Base-by-base conservation (phyloP, 345 rosid genomes). In the Lepidium didymum region DNA sequence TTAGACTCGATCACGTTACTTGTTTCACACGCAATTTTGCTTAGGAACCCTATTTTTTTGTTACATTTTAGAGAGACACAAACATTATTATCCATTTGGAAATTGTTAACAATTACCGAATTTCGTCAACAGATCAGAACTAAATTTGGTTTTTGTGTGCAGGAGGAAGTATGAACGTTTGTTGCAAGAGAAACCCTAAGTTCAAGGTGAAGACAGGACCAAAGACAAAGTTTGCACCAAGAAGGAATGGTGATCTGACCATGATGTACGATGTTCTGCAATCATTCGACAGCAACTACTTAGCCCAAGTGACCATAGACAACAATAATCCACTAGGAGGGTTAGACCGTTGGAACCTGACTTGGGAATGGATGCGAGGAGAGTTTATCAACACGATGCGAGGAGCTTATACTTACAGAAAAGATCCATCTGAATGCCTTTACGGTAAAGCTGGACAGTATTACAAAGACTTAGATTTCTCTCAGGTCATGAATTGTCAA, bases 281-380 rank as follows among this genome's bases (percentile, higher is more conserved):
- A 77, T 75, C 99, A 5, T 91, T 74, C 29, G 80, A 60, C 10
- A 82, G 81, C 72, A 94, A 82, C 82, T 94, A 94, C 73, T 79
- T 74, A 12, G 99, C 97, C 10, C 91, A 94, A 76, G 97, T 94
- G 29, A 94, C 97, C 3, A 83, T 91, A 7, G 90, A 91, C 73
- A 91, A 94, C 73, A 77, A 72, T 72, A 78, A 64, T 40, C 91
- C 95, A 0, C 68, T 94, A 3, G 93, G 97, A 49, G 80, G 90
- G 6, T 88, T 94, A 12, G 97, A 94, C 67, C 87, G 81, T 51
- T 94, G 99, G 99, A 91, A 94, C 78, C 35, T 94, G 15, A 91
- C 96, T 1, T 94, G 96, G 96, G 95, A 91, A 70, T 94, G 99
- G 97, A 85, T 62, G 81, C 74, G 92, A 49, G 91, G 88, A 29